Evolutionary conservation across 345 rosid species (phyloP), one percentile per base, ranked within the genome.

Genomic region (Pistacia atlantica): DNA sequence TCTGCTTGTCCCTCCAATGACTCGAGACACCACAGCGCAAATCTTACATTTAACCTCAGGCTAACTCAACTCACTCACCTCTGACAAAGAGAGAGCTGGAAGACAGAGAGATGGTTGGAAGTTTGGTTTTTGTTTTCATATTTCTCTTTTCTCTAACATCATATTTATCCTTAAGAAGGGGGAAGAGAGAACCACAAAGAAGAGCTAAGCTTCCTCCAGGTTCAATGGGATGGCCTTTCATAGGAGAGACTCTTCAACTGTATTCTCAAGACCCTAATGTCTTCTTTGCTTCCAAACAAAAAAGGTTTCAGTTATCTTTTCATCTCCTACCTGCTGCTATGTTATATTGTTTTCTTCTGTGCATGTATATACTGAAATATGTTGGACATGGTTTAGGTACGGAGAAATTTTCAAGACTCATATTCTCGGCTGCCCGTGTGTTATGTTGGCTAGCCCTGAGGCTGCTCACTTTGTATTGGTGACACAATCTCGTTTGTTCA

Each of bases 371-470:
- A 55, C 46, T 56, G 56, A 67, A 49, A 69, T 66, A 70, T 25
- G 66, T 18, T 42, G 61, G 69, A 20, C 77, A 54, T 66, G 64
- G 63, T 74, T 54, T 61, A 93, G 97, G 77, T 89, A 92, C 42
- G 98, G 99, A 31, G 93, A 94, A 86, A 90, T 95, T 69, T 95
- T 95, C 92, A 93, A 93, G 86, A 93, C 92, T 35, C 91, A 90
- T 79, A 85, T 95, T 75, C 83, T 95, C 10, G 99, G 99, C 18
- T 95, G 97, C 75, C 99, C 97, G 33, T 86, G 97, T 81, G 92
- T 92, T 60, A 93, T 93, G 98, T 83, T 95, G 83, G 93, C 96
- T 0, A 89, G 98, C 77, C 97, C 96, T 0, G 98, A 95, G 77
- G 99, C 97, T 28, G 89, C 97, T 1, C 84, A 90, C 60, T 92